Percentiles rank a stretch among this genome's conserved stretches.
phyloP scores from a whole-genome alignment of 106 monocot genomes.

The Platanthera guangdongensis region DNA sequence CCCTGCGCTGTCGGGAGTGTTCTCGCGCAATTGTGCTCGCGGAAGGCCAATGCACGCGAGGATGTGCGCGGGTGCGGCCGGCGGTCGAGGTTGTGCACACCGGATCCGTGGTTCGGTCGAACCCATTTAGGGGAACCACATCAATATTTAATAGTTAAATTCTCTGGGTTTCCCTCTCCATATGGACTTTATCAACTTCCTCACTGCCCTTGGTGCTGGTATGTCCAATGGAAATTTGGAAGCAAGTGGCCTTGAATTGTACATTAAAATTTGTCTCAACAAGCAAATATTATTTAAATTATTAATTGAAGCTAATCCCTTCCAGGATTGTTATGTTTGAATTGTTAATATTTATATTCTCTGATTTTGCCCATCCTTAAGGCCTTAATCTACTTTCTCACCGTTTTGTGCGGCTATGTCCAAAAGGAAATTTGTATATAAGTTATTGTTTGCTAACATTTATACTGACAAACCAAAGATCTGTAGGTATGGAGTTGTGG shows the following conservation, averaged over 20 bases:
- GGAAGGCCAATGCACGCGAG: no score
- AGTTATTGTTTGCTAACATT: background rate
- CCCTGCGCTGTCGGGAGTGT: no score
- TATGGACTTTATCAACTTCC: no score
- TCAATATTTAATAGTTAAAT: background rate
- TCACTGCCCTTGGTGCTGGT: no score
- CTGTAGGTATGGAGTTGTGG: constrained; percentile 32
- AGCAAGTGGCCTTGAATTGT: background rate
- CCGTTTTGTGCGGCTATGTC: background rate
- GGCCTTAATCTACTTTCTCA: background rate
- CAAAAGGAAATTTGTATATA: background rate
- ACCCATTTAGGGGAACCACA: no score
- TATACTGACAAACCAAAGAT: background rate
- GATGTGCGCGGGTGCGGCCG: no score
- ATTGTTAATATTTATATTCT: background rate
- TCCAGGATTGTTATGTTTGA: background rate
- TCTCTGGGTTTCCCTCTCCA: no score
- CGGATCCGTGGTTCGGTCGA: no score
- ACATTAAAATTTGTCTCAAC: background rate
- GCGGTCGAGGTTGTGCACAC: no score
- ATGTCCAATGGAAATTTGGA: no score
- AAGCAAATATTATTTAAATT: background rate
- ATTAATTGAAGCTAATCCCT: background rate
- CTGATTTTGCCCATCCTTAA: background rate
- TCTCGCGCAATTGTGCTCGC: no score